Base-by-base conservation (phyloP, 2,329 filamentous ascomycete genomes). In the Peltaster fructicola region DNA sequence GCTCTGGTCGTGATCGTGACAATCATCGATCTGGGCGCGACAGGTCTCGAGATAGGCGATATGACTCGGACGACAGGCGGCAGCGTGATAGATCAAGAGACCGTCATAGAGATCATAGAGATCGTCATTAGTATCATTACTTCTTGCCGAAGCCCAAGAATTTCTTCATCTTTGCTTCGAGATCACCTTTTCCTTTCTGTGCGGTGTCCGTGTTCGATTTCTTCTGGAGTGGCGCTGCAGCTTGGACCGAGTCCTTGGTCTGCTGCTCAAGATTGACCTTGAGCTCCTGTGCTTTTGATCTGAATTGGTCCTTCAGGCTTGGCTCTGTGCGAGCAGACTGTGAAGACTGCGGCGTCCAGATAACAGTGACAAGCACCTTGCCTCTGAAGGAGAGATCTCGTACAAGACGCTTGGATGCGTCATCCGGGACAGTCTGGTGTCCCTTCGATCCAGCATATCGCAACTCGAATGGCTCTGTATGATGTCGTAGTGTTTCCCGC, bases 121-220 rank as follows among this genome's bases (percentile, higher is more conserved):
- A n/a, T n/a, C n/a, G n/a, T n/a, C n/a, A n/a, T n/a, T n/a, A n/a
- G n/a, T n/a, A n/a, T n/a, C n/a, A n/a, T 32, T 27, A 77, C 55
- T 80, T 82, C 63, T 78, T 82, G 6, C 68, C 68, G 15, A 70
- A 59, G 27, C 75, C 52, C 48, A 84, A 51, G 66, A 77, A 80
- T 47, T 78, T 81, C 11, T 75, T 74, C 38, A 71, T 51, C 48
- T 61, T 63, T 7, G 43, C 45, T 31, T 53, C 47, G 25, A 45
- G 27, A 33, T 51, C 50, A 30, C 52, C 39, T 17, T 51, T 43
- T 11, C 35, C 33, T 28, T 40, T 39, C 26, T 41, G 37, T 13
- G 29, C 32, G 14, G 31, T 30, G 25, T 43, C 33, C n/a, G n/a
- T n/a, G 32, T 2, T 20, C 10, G 15, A 14, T 1, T 35, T 38